phyloP scores from a whole-genome alignment of 768 basidiomycete genomes.

The Tephrocybe sp. region DNA sequence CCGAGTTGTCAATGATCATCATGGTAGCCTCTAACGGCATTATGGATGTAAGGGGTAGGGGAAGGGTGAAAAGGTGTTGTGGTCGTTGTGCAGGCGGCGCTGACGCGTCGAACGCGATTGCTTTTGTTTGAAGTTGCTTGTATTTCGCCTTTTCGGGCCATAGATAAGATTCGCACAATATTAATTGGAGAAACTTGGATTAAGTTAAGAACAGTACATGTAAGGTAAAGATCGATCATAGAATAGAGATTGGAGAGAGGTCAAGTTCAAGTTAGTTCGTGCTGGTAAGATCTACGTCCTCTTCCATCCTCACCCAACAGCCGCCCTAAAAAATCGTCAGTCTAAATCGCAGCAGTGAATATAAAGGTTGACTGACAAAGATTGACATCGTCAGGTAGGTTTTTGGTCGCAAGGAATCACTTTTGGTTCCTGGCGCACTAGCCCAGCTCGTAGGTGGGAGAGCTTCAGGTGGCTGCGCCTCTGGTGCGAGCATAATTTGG shows the following conservation, averaged over 20 bases:
- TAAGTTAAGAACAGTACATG: too few relatives aligned
- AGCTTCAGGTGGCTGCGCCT: slow-evolving; percentile 40
- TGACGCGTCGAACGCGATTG: slow-evolving; percentile 34
- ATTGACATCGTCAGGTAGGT: slow-evolving; percentile 17
- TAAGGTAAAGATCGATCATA: background rate
- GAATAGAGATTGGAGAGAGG: too few relatives aligned
- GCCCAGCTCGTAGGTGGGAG: slow-evolving; percentile 45
- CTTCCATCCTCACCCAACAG: slow-evolving; percentile 30
- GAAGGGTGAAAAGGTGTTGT: slow-evolving; percentile 11
- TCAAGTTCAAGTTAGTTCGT: too few relatives aligned
- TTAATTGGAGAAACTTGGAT: too few relatives aligned
- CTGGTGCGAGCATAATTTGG: slow-evolving; percentile 35
- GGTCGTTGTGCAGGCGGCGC: slow-evolving; percentile 13
- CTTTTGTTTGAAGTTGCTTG: slow-evolving; percentile 15
- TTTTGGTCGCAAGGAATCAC: slow-evolving; percentile 14
- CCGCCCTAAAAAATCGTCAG: slow-evolving; percentile 24
- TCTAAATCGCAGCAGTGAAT: background rate
- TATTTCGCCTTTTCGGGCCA: slow-evolving; percentile 1
- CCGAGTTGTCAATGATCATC: slow-evolving; percentile 97
- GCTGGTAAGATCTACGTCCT: slow-evolving; percentile 8
- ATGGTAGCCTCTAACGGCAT: slow-evolving; percentile 99
- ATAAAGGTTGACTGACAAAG: slow-evolving; percentile 1
- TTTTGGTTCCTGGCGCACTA: slow-evolving; percentile 31
- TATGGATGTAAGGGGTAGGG: slow-evolving; percentile 26
- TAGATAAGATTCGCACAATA: slow-evolving; percentile 14